Base-by-base conservation (phyloP, 345 rosid species). In the Dimocarpus longan region DNA sequence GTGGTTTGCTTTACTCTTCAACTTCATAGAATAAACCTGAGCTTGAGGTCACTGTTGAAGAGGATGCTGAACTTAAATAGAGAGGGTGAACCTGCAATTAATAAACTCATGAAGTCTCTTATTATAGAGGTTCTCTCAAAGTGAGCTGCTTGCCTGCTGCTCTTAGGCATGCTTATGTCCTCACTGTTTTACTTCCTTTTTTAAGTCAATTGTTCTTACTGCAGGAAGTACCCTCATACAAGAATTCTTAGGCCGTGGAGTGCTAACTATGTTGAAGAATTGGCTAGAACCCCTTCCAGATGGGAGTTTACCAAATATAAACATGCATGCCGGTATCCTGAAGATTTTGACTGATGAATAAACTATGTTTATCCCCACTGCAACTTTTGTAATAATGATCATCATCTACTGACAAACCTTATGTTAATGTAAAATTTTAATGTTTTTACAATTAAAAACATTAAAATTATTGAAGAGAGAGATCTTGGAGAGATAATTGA, bases 281-380 rank as follows among this genome's bases (percentile, higher is more conserved):
- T 93, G 98, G 98, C 97, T 94, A 52, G 98, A 96, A 81, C 99
- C 98, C 44, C 98, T 93, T 84, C 99, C 99, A 64, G 98, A 96
- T 87, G 97, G 97, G 81, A 94, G 99, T 79, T 89, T 96, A 77
- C 98, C 98, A 9, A 93, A 91, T 82, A 91, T 91, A 83, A 96
- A 96, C 77, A 96, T 96, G 71, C 95, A 97, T 48, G 95, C 95
- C 24, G 97, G 97, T 74, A 86, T 96, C 80, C 82, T 96, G 86
- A 82, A 65, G 85, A 89, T 93, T 80, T 83, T 96, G 83, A 82
- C 91, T 73, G 97, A 94, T 84, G 99, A 93, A 46, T 8, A 46
- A 46, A 46, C 52, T 11, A 32, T 46, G 52, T 46, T 46, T 46
- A 46, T 46, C 12, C 12, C 10, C 12, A 11, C 12, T 8, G 52